Base-by-base conservation (phyloP, 163 green algal species). In the Chlorella variabilis region DNA sequence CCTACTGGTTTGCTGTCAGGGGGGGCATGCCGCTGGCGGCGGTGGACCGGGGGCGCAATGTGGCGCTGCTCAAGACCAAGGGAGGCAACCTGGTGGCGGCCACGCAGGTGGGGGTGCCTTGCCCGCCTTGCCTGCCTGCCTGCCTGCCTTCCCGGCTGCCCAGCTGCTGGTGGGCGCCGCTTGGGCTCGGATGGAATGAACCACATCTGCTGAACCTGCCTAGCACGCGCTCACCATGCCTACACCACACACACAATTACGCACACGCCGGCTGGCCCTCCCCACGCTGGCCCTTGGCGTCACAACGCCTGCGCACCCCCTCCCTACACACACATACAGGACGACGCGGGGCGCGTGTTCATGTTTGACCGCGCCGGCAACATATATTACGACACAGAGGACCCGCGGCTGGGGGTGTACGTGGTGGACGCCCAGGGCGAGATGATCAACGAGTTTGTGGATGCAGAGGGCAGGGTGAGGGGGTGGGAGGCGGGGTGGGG, bases 371-470 rank as follows among this genome's bases (percentile, higher is more conserved):
- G 84, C 59, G 83, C 75, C 0, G 81, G 90, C 75, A 87, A 96
- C 84, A 83, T 97, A 36, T 97, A 96, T 84, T 97, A 97, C 79
- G 93, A 97, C 85, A 93, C 87, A 15, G 91, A 92, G 6, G 88
- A 95, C 78, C 81, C 84, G 25, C 34, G 88, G 0, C 77, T 93
- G 18, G 93, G 93, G 1, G 63, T 96, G 45, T 96, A 95, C 75
- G 88, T 93, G n/a, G 89, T 95, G 67, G 89, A 92, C 85, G 85
- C 71, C 0, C 59, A 91, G 59, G 89, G 91, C 65, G 87, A 94
- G 49, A 80, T 96, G 79, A 93, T 88, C 89, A 97, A 96, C 75
- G 78, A 93, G 31, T 96, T 90, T 71, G 78, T 87, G 23, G 93
- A 94, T 67, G 33, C 68, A 15, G 71, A 91, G 21, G 91, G 91